A percentile compares a stretch with the other conserved stretches of the same genome.
phyloP scores from a whole-genome alignment of 345 rosid species.

The Corchorus olitorius region DNA sequence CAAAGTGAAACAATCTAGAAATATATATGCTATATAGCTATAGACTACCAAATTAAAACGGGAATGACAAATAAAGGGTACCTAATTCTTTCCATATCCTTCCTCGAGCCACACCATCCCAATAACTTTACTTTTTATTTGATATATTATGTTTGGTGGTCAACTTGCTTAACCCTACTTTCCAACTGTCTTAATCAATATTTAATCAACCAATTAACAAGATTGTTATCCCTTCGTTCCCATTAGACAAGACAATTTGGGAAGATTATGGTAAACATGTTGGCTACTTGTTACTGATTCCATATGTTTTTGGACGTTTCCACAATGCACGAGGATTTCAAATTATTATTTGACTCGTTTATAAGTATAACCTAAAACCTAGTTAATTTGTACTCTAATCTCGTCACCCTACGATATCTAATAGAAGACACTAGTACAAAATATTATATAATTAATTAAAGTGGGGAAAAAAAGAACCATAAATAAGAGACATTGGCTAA shows the following conservation, averaged over 20 bases:
- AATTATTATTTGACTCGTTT: too few relatives aligned
- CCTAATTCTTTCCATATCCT: conserved; percentile 35
- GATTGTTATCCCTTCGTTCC: conserved; percentile 28
- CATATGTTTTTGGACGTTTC: too few relatives aligned
- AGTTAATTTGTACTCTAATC: neutral
- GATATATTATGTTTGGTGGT: conserved; percentile 31
- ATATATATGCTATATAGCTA: too few relatives aligned
- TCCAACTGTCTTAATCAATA: conserved; percentile 35
- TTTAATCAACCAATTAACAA: conserved; percentile 29
- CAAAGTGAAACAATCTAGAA: too few relatives aligned
- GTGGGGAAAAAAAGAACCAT: too few relatives aligned
- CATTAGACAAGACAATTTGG: conserved; percentile 35
- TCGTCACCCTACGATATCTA: neutral
- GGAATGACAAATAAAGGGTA: conserved; percentile 1
- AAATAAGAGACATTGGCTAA: conserved; percentile 39
- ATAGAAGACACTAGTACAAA: neutral
- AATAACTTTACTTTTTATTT: conserved; percentile 10
- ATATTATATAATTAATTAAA: too few relatives aligned
- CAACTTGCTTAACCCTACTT: conserved; percentile 36
- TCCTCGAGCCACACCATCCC: conserved; percentile 74
- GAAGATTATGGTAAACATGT: conserved; percentile 39
- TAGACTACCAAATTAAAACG: too few relatives aligned
- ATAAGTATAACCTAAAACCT: too few relatives aligned
- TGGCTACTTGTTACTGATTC: conserved; percentile 34
- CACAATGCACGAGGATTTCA: conserved; percentile 2